Evolutionary conservation across 2,329 filamentous ascomycete species (phyloP), one percentile per base, ranked within the genome.

Genomic region (Zasmidium cellare): DNA sequence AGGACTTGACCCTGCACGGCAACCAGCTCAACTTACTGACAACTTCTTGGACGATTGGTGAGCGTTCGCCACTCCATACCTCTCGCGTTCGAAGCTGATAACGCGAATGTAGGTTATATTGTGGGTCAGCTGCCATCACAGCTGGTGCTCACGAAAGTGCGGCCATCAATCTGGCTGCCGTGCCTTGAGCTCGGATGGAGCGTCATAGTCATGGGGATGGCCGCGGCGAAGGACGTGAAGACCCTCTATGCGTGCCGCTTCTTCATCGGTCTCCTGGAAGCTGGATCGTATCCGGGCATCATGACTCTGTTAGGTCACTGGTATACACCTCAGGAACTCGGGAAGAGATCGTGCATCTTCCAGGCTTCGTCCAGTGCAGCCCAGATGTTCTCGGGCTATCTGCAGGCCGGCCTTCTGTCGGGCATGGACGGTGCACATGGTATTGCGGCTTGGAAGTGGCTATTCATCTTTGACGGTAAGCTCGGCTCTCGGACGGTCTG

Each of bases 351-450:
- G 1, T 81, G 79, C 52, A 81, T 83, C 11, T 82, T 83, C 64
- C 79, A 82, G 55, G 78, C 77, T 0, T 77, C 75, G 49, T 75
- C 74, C 12, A 77, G 76, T 0, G 75, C 81, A 48, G 76, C 72
- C 0, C 71, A 68, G 7, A 77, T 77, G 74, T 79, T 82, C 57
- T 78, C 75, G 2, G 83, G 83, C 0, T 84, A 83, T 59, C 67
- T 86, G 7, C 83, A 83, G 78, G 77, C 82, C 0, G 80, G 73
- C 0, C 78, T 83, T 1, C 82, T n/a, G n/a, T n/a, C n/a, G n/a
- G n/a, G n/a, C n/a, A n/a, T n/a, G n/a, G n/a, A n/a, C n/a, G n/a
- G n/a, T n/a, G n/a, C n/a, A n/a, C n/a, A n/a, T n/a, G n/a, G n/a
- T n/a, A 83, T 57, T 73, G 73, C 35, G 58, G 60, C 3, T 72